Conservation (phyloP, 805 yeast species). For the Pichia cephalocereana region DNA sequence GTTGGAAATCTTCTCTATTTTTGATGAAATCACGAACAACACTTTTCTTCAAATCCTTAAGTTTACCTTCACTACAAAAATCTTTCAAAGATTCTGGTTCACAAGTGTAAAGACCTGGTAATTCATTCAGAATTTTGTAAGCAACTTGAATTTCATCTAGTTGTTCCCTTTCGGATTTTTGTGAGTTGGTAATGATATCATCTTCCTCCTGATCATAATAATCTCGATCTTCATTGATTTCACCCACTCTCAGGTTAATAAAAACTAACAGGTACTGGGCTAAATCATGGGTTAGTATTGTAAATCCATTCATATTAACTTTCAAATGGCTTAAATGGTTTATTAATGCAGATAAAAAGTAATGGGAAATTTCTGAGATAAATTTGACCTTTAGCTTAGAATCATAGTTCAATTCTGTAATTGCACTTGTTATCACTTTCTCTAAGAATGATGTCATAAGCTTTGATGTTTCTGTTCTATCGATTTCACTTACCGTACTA, state of each 20-base stretch:
- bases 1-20: conserved; percentile 49
- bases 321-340: conserved; percentile 67
- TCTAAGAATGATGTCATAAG: conserved; percentile 42
- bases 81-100: conserved; percentile 74
- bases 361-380: conserved; percentile 15
- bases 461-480: conserved; percentile 66
- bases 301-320: conserved; percentile 76
- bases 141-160: conserved; percentile 42
- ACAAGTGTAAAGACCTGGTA: conserved; percentile 77
- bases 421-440: conserved; percentile 30
- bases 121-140: conserved; percentile 51
- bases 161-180: conserved; percentile 34
- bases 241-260: conserved; percentile 7
- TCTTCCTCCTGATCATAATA: conserved; percentile 19
- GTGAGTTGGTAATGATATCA: neutral
- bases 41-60: conserved; percentile 54
- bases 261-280: conserved; percentile 52
- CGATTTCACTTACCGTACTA: conserved; percentile 27
- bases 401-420: conserved; percentile 23
- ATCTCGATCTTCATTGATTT: conserved; percentile 3
- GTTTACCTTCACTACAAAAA: conserved; percentile 71
- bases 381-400: conserved; percentile 16
- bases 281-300: conserved; percentile 72
- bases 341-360: conserved; percentile 42
- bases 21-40: conserved; percentile 18